These are phyloP conservation scores for Entomortierella chlamydospora DNA, from an alignment of 192 early-diverging fungal species.

Conservation along the genomic window DNA sequence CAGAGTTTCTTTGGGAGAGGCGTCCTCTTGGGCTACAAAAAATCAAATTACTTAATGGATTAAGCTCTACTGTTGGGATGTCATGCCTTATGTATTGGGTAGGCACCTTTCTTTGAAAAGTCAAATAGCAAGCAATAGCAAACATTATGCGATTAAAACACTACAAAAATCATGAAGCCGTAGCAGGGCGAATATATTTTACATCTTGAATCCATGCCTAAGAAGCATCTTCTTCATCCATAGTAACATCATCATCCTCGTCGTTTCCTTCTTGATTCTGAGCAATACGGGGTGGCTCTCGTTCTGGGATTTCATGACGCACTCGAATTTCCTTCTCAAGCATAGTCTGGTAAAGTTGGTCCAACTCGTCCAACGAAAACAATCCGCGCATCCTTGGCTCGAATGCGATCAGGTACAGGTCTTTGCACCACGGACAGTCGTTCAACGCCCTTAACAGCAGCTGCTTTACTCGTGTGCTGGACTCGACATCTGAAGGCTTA, in stretches of 20 bases:
- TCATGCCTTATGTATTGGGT: not conserved
- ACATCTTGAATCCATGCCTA: not conserved
- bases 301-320: conserved; percentile 37
- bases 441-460: conserved; percentile 34
- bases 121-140: too few relatives aligned
- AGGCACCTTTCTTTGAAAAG: not conserved
- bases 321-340: conserved; percentile 47
- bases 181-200: not conserved
- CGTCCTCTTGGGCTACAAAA: not conserved
- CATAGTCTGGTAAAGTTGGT: conserved; percentile 48
- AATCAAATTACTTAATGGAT: not conserved
- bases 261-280: not conserved
- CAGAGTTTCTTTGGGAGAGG: not conserved
- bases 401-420: conserved; percentile 46
- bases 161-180: too few relatives aligned
- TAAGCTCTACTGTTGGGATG: not conserved
- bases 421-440: conserved; percentile 52
- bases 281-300: not conserved
- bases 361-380: conserved; percentile 39
- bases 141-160: too few relatives aligned
- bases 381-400: conserved; percentile 28
- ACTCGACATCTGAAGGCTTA: conserved; percentile 4
- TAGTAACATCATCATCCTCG: not conserved
- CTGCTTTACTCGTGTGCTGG: conserved; percentile 18
- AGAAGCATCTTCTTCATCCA: not conserved